Evolutionary conservation across 768 basidiomycete genomes (phyloP).

Genomic region (Kwoniella dendrophila): DNA sequence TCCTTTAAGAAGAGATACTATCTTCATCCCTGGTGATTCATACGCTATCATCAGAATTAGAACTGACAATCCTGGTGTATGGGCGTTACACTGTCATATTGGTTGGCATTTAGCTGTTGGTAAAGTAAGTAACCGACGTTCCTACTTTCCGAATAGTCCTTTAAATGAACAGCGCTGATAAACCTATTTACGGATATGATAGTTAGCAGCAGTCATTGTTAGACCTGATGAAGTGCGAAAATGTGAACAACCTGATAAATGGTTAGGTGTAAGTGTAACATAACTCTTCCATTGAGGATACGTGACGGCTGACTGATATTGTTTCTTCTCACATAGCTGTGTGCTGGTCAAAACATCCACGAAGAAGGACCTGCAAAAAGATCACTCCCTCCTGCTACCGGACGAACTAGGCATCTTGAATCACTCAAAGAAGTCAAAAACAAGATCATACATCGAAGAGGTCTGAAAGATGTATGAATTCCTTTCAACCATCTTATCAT

Average conservation of each 20-base stretch:
- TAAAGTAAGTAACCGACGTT: slow-evolving; percentile 17
- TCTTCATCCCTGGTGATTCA: slow-evolving; percentile 18
- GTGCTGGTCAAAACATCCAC: slow-evolving; percentile 2
- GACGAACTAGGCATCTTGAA: background rate
- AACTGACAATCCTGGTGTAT: slow-evolving; percentile 38
- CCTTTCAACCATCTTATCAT: too few species aligned
- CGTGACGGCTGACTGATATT: background rate
- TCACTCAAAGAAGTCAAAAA: background rate
- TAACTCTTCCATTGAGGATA: background rate
- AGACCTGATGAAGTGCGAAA: slow-evolving; percentile 27
- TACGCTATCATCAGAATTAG: slow-evolving; percentile 15
- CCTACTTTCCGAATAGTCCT: background rate
- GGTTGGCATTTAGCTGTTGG: slow-evolving; percentile 37
- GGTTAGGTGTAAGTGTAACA: slow-evolving; percentile 26
- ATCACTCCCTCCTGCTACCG: background rate
- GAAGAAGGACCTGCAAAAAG: slow-evolving; percentile 18
- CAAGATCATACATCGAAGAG: background rate
- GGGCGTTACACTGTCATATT: slow-evolving; percentile 43
- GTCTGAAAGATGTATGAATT: background rate
- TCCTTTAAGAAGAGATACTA: slow-evolving; percentile 20
- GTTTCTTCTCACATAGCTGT: slow-evolving; percentile 22
- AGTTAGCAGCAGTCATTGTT: slow-evolving; percentile 32
- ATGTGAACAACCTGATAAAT: slow-evolving; percentile 23
- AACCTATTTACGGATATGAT: background rate
- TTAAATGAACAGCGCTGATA: background rate